Evolutionary conservation across 257 asterid genomes (phyloP).

Genomic region (Solanum ahanhuiri): DNA sequence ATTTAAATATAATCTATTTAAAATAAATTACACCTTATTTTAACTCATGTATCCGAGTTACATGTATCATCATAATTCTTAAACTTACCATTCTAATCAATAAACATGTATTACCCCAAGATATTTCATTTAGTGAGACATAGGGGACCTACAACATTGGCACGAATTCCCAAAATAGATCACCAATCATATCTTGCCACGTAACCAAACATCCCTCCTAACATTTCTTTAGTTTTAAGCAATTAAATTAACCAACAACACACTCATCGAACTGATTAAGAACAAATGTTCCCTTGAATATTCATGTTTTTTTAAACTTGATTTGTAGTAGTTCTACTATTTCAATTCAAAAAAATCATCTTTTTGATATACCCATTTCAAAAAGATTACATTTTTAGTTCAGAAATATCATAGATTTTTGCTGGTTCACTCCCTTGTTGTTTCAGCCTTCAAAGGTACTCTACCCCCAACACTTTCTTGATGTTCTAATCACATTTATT

Average conservation of each 20-base stretch:
- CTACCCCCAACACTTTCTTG: background rate
- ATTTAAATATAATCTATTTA: too few species aligned
- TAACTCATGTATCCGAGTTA: rapidly evolving
- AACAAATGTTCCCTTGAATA: background rate
- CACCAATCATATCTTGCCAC: background rate
- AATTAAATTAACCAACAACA: background rate
- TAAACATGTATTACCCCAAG: background rate
- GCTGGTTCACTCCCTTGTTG: background rate
- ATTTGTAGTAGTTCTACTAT: background rate
- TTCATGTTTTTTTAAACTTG: background rate
- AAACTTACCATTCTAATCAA: background rate
- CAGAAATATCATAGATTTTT: background rate
- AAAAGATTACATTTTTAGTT: background rate
- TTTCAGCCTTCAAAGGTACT: background rate
- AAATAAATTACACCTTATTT: too few species aligned
- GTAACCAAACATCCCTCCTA: background rate
- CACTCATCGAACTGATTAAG: background rate
- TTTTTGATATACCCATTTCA: background rate
- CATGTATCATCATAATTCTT: too few species aligned
- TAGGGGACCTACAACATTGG: background rate
- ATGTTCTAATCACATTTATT: background rate
- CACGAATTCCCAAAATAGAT: background rate
- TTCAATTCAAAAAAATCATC: background rate
- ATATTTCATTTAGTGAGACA: background rate
- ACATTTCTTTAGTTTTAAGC: background rate